Conservation (phyloP, 805 yeast species). For the Metschnikowia gelsemii region DNA sequence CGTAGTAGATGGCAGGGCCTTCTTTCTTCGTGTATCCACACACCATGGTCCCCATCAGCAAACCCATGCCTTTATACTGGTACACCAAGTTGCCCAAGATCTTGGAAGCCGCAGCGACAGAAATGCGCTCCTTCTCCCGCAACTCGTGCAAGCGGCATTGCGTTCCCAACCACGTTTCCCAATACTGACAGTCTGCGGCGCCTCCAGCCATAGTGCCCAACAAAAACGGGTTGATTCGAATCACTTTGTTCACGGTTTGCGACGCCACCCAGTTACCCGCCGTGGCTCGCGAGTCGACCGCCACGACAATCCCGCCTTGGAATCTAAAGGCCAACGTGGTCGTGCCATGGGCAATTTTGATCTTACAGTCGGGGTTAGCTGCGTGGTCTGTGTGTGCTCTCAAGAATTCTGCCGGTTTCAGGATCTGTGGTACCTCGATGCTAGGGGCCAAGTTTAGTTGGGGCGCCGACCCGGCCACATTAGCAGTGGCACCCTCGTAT, state of each 20-base stretch:
- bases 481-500: slow-evolving; percentile 26
- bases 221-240: slow-evolving; percentile 91
- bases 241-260: slow-evolving; percentile 95
- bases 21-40: slow-evolving; percentile 96
- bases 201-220: slow-evolving; percentile 99
- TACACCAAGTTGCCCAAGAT: slow-evolving; percentile 87
- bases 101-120: slow-evolving; percentile 96
- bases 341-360: slow-evolving; percentile 98
- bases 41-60: slow-evolving; percentile 98
- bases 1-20: slow-evolving; percentile 94
- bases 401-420: slow-evolving; percentile 86
- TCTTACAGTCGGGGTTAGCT: slow-evolving; percentile 86
- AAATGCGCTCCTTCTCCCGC: slow-evolving; percentile 89
- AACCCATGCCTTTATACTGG: slow-evolving; percentile 95
- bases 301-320: slow-evolving; percentile 92
- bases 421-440: slow-evolving; percentile 75
- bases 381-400: slow-evolving; percentile 98
- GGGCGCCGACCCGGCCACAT: slow-evolving; percentile 19
- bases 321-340: slow-evolving; percentile 96
- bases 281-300: slow-evolving; percentile 97
- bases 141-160: slow-evolving; percentile 95
- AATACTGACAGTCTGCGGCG: slow-evolving; percentile 98
- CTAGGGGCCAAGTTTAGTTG: slow-evolving; percentile 53
- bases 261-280: slow-evolving; percentile 98
- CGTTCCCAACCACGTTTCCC: slow-evolving; percentile 99